Base-by-base conservation (phyloP, 805 yeast species). In the Candida sithepensis region DNA sequence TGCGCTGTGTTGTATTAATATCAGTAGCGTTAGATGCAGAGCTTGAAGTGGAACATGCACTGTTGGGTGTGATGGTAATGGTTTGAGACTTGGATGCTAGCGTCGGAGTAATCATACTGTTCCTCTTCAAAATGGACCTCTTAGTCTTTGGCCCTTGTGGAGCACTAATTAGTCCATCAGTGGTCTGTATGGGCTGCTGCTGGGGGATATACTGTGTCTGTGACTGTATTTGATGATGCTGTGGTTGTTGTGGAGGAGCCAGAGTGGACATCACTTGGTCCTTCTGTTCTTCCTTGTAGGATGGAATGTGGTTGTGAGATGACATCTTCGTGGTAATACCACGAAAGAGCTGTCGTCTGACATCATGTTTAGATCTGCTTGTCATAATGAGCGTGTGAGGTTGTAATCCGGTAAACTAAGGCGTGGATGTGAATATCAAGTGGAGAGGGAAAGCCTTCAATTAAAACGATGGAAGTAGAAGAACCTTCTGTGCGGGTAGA, bases 331-430 rank as follows among this genome's bases (percentile, higher is more conserved):
- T 55, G 2, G 66, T 61, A 24, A 66, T 66, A 1, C 69, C 68
- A 16, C 65, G 62, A 42, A 66, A 65, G n/a, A 64, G 55, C 46
- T 64, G 69, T 47, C 69, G 47, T 46, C 66, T 55, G 2, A 63
- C 66, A 26, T 65, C 69, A 36, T 60, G 64, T 36, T 54, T 56
- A 30, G 64, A 52, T 34, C 59, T 48, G 22, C 49, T 50, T 16
- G 65, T 49, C 65, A 61, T 61, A n/a, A n/a, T n/a, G n/a, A n/a
- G n/a, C n/a, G n/a, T n/a, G n/a, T n/a, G n/a, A n/a, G n/a, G n/a
- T n/a, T n/a, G n/a, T n/a, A n/a, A n/a, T n/a, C n/a, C n/a, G n/a
- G n/a, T n/a, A n/a, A n/a, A n/a, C n/a, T n/a, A n/a, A n/a, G n/a
- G n/a, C n/a, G 37, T 33, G 16, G 10, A 24, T 7, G 28, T 24